phyloP scores from a whole-genome alignment of 2,329 filamentous ascomycete species.

The Xylariaceae sp. region DNA sequence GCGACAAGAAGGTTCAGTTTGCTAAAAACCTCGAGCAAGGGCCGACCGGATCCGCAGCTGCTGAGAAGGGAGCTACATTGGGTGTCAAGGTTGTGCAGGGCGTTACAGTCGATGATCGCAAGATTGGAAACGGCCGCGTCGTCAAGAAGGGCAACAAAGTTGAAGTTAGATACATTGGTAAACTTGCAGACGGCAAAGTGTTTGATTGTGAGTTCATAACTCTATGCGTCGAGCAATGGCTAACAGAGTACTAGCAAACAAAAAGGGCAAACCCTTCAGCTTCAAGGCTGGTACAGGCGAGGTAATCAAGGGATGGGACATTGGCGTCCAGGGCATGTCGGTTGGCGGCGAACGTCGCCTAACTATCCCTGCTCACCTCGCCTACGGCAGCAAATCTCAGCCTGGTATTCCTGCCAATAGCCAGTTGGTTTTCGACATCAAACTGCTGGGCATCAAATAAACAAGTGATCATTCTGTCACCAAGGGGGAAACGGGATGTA shows the following conservation, averaged over 20 bases:
- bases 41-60: conserved; percentile 66
- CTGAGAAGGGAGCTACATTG: conserved; percentile 49
- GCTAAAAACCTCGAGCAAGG: conserved; percentile 98
- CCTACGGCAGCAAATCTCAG: conserved; percentile 79
- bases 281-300: conserved; percentile 94
- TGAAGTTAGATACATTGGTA: conserved; percentile 96
- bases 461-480: conserved; percentile 19
- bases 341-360: conserved; percentile 91
- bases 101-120: conserved; percentile 93
- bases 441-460: conserved; percentile 80
- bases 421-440: conserved; percentile 86
- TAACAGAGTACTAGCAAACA: conserved; percentile 65
- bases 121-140: conserved; percentile 75
- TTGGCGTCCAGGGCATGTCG: conserved; percentile 88
- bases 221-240: background rate
- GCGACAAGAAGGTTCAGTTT: conserved; percentile 96
- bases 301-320: conserved; percentile 99
- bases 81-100: conserved; percentile 79
- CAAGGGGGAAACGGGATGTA: too few relatives aligned
- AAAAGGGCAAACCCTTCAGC: conserved; percentile 95
- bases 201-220: conserved; percentile 73
- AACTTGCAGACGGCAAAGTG: conserved; percentile 88
- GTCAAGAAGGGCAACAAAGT: conserved; percentile 90
- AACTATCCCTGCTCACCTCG: conserved; percentile 80
- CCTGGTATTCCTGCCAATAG: conserved; percentile 90